A percentile compares a stretch with the other conserved stretches of the same genome.
phyloP scores from a whole-genome alignment of 441 rosid species.

The Eruca vesicaria region DNA sequence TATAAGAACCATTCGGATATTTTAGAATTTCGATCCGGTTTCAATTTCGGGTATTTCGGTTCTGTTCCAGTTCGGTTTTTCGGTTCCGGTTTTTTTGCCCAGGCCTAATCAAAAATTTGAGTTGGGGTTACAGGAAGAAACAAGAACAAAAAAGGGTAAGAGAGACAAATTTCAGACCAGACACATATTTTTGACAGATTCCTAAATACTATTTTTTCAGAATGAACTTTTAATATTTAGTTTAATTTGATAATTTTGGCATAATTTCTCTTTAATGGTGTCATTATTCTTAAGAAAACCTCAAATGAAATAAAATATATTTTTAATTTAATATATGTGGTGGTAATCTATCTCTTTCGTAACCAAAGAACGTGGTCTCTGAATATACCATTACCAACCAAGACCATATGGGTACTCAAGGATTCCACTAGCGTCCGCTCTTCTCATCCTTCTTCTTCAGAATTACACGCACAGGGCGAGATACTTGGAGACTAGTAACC shows the following conservation, averaged over 20 bases:
- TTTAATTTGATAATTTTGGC: no score
- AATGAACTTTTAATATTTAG: no score
- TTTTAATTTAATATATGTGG: neutral
- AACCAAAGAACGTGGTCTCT: neutral
- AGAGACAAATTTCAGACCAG: neutral
- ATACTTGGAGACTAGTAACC: constrained; percentile 1
- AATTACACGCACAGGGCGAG: neutral
- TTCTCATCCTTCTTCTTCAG: neutral
- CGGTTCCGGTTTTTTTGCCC: no score
- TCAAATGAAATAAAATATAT: neutral
- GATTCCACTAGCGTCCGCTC: neutral
- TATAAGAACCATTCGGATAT: no score
- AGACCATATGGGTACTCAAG: neutral
- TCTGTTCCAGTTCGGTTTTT: no score
- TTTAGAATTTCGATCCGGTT: no score
- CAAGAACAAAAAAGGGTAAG: no score
- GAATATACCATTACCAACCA: neutral
- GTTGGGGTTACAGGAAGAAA: no score
- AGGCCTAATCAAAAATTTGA: no score
- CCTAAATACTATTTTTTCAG: neutral
- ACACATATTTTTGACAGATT: neutral
- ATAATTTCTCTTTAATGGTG: neutral
- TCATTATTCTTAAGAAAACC: neutral
- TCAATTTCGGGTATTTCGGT: no score
- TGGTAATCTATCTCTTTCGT: neutral